phyloP scores from a whole-genome alignment of 495 filamentous ascomycete genomes.

The Aspergillus ostianus region DNA sequence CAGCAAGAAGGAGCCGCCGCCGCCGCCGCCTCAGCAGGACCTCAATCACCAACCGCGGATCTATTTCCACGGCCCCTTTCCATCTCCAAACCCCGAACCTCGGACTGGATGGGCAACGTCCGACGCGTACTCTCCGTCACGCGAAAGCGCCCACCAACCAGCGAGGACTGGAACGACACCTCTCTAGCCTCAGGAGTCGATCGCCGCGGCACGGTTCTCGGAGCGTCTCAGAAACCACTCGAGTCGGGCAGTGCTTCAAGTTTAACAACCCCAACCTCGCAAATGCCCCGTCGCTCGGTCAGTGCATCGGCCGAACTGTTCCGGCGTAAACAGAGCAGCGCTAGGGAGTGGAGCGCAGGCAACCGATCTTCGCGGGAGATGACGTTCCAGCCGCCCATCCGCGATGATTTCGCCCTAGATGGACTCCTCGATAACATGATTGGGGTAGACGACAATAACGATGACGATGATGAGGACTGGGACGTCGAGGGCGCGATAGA shows the following conservation, averaged over 20 bases:
- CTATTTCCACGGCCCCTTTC: conserved; percentile 33
- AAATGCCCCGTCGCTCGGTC: conserved; percentile 51
- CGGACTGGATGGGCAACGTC: conserved; percentile 56
- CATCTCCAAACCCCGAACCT: conserved; percentile 35
- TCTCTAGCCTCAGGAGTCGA: conserved; percentile 36
- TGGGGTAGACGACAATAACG: conserved; percentile 14
- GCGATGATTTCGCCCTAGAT: conserved; percentile 34
- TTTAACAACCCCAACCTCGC: conserved; percentile 6
- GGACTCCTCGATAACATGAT: conserved; percentile 24
- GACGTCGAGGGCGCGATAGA: conserved; percentile 84
- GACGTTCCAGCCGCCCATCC: conserved; percentile 20
- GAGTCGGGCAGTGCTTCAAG: conserved; percentile 1
- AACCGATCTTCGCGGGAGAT: conserved; percentile 27
- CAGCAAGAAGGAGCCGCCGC: too few relatives aligned
- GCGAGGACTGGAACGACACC: conserved; percentile 16
- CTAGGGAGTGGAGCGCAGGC: conserved; percentile 54
- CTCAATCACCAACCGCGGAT: conserved; percentile 17
- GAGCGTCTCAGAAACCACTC: conserved; percentile 4
- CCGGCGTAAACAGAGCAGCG: conserved; percentile 57
- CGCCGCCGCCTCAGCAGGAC: too few relatives aligned
- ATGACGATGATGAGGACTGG: conserved; percentile 69
- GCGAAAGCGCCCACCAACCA: conserved; percentile 27
- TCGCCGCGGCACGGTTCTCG: conserved; percentile 31
- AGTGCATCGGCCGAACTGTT: conserved; percentile 60
- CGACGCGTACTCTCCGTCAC: conserved; percentile 51